Evolutionary conservation across 1,139 yeast genomes (phyloP).

Genomic region (Debaryomyces fabryi): DNA sequence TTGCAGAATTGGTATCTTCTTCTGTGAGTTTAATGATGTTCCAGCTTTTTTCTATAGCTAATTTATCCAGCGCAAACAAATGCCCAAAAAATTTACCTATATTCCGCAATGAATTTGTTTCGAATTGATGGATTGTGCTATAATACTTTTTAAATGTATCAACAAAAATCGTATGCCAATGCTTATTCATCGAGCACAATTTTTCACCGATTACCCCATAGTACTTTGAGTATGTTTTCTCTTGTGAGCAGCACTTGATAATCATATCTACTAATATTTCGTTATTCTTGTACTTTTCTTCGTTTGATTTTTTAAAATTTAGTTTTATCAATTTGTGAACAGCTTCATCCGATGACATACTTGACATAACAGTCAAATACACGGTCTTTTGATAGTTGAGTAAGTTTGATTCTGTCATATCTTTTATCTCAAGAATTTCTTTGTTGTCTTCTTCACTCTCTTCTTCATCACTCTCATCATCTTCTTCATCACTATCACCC

Average conservation of each 20-base stretch:
- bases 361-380: conserved; percentile 85
- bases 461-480: conserved; percentile 21
- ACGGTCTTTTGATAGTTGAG: conserved; percentile 71
- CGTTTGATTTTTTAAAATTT: conserved; percentile 38
- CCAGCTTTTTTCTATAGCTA: conserved; percentile 56
- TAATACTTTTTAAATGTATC: conserved; percentile 60
- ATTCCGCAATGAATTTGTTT: conserved; percentile 74
- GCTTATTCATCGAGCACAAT: conserved; percentile 46
- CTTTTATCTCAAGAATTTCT: conserved; percentile 43
- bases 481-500: conserved; percentile 21
- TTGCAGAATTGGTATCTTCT: conserved; percentile 72
- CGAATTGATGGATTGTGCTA: conserved; percentile 62
- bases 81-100: conserved; percentile 89
- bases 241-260: conserved; percentile 83
- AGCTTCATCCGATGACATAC: conserved; percentile 92
- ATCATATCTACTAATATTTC: conserved; percentile 69
- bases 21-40: conserved; percentile 65
- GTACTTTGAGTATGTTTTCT: conserved; percentile 82
- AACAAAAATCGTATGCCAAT: conserved; percentile 62
- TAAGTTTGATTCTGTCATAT: conserved; percentile 69
- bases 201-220: conserved; percentile 80
- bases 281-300: conserved; percentile 23
- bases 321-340: conserved; percentile 76
- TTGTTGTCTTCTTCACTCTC: conserved; percentile 17
- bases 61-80: conserved; percentile 67